Conservation (phyloP, 768 basidiomycete species). For the Lentinus tigrinus region DNA sequence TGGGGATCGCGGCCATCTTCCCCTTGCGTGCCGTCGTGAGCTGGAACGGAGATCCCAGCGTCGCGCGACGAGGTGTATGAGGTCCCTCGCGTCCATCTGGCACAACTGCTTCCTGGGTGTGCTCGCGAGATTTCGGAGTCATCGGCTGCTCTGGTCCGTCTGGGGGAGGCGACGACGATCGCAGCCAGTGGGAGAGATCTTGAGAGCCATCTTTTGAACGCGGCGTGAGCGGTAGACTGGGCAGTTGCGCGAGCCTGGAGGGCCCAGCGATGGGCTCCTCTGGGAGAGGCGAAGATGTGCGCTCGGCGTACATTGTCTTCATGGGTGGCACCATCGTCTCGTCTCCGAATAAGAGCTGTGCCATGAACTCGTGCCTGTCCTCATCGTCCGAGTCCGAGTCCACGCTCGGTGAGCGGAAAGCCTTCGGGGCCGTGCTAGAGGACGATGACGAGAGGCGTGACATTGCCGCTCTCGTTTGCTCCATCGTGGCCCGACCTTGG, state of each 20-base stretch:
- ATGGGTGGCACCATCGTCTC: slow-evolving; percentile 31
- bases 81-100: background rate
- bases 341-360: slow-evolving; percentile 53
- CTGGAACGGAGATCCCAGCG: background rate
- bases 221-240: slow-evolving; percentile 9
- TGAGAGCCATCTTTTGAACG: slow-evolving; percentile 8
- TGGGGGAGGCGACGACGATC: slow-evolving; percentile 3
- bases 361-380: slow-evolving; percentile 54
- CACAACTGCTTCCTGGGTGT: background rate
- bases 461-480: slow-evolving; percentile 18
- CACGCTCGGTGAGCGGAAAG: slow-evolving; percentile 22
- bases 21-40: background rate
- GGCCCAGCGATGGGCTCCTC: slow-evolving; percentile 7
- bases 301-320: background rate
- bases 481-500: slow-evolving; percentile 19
- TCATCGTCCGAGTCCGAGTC: slow-evolving; percentile 45
- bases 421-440: slow-evolving; percentile 24
- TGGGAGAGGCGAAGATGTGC: slow-evolving; percentile 6
- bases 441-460: slow-evolving; percentile 24
- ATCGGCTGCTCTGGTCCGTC: background rate
- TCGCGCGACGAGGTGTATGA: background rate
- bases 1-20: slow-evolving; percentile 1
- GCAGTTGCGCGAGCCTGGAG: background rate
- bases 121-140: background rate
- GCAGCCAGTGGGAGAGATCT: slow-evolving; percentile 11